Evolutionary conservation across 2,329 filamentous ascomycete species (phyloP).

Genomic region (Paracamarosporium sp.): DNA sequence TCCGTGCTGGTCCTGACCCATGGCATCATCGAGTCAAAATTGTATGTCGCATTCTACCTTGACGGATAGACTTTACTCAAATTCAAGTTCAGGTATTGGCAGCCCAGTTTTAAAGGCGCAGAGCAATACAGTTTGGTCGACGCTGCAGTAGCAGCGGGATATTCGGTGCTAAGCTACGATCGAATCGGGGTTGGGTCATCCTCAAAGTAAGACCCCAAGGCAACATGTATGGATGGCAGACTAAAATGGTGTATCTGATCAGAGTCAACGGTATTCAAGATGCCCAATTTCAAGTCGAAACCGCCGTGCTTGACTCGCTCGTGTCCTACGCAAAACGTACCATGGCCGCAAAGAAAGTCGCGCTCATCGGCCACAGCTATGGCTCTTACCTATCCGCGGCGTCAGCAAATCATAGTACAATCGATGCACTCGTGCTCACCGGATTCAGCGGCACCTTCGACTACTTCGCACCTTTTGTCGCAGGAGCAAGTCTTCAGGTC

Average conservation of each 20-base stretch:
- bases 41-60: not conserved
- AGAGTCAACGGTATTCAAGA: slow-evolving; percentile 1
- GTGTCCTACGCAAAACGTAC: not conserved
- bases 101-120: not conserved
- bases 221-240: too few species aligned
- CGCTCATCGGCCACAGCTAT: slow-evolving; percentile 10
- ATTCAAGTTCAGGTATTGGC: not conserved
- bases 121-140: not conserved
- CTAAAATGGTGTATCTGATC: not conserved
- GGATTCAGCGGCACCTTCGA: slow-evolving; percentile 10
- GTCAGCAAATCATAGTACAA: slow-evolving; percentile 4
- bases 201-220: not conserved
- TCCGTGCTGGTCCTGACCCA: not conserved
- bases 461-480: slow-evolving; percentile 3
- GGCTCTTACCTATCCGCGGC: slow-evolving; percentile 7
- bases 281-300: slow-evolving; percentile 8
- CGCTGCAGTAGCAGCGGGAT: slow-evolving; percentile 11
- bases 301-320: not conserved
- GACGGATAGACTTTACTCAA: not conserved
- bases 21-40: slow-evolving; percentile 1
- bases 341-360: slow-evolving; percentile 2
- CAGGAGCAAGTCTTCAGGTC: not conserved
- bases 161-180: slow-evolving; percentile 4
- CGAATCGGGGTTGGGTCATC: slow-evolving; percentile 4
- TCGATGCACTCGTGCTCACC: slow-evolving; percentile 8